Evolutionary conservation across 768 basidiomycete species (phyloP).

Genomic region (Phaffia australis): DNA sequence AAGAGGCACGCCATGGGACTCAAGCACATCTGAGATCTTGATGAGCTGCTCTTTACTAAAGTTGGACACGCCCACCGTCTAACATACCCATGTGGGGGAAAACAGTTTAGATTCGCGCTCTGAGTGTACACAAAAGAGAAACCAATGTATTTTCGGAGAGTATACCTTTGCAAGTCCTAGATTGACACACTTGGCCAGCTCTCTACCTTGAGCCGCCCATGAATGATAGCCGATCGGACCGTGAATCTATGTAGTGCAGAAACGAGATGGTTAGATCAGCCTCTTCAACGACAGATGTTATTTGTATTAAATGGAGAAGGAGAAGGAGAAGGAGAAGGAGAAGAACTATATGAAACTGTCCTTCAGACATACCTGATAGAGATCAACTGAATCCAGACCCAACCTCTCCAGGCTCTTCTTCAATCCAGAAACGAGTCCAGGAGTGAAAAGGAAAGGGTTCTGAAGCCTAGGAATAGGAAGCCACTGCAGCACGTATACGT

Average conservation of each 20-base stretch:
- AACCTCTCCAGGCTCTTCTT: constrained; percentile 30
- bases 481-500: constrained; percentile 2
- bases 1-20: constrained; percentile 32
- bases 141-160: not conserved
- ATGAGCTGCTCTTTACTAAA: constrained; percentile 16
- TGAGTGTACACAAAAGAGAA: not conserved
- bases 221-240: constrained; percentile 31
- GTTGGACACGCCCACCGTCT: constrained; percentile 10
- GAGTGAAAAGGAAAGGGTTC: constrained; percentile 33
- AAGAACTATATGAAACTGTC: too few relatives aligned
- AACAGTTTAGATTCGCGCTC: not conserved
- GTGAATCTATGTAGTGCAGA: constrained; percentile 28
- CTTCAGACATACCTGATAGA: constrained; percentile 32
- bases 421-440: constrained; percentile 31
- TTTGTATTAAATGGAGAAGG: not conserved
- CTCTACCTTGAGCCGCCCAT: constrained; percentile 30
- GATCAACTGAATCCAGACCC: constrained; percentile 31
- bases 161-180: constrained; percentile 32
- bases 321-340: too few relatives aligned
- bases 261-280: not conserved
- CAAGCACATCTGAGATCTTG: constrained; percentile 31
- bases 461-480: constrained; percentile 30
- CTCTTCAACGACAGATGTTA: too few relatives aligned
- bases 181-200: constrained; percentile 34
- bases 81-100: not conserved